Evolutionary conservation across 75 land plant species (phyloP), one percentile per base, ranked within the genome.

Genomic region (Selaginella tamariscina): DNA sequence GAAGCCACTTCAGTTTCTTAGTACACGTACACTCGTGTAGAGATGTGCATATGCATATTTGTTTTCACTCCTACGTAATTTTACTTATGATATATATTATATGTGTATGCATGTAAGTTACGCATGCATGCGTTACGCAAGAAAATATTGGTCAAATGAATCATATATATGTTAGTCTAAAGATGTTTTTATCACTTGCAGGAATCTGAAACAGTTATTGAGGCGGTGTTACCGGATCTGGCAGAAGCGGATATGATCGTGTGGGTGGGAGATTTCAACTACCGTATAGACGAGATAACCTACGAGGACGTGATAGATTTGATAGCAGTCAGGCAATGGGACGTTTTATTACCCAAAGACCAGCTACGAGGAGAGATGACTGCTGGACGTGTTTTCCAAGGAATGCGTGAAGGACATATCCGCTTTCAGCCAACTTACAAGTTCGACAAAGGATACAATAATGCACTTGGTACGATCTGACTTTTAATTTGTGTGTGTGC

Each of bases 361-460:
- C 98, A 93, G 65, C 82, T 93, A 2, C 69, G 95, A 62, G 78
- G 74, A 13, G 98, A 93, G 73, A 93, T 93, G 98, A 70, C 77
- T 65, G 79, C 80, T 66, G 98, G 98, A 2, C 80, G 75, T 54
- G 89, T 90, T 18, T 93, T 93, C 59, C 98, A 86, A 59, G 98
- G 98, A 56, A 84, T 93, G 98, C 84, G 90, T 20, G 98, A 93
- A 72, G 98, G 75, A 11, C 29, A 68, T 18, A 83, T 93, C 23
- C 78, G 56, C 68, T 93, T 93, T 68, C 91, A 85, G 32, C 98
- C 98, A n/a, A 89, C 98, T 62, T 93, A 93, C 78, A 93, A 93
- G 81, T 93, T 93, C 75, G 90, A 89, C 70, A 85, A 66, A 66
- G 84, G 86, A 66, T 82, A 73, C 67, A 39, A 15, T 39, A 39